A percentile compares a stretch with the other conserved stretches of the same genome.
These are phyloP conservation scores for Epichloe festucae DNA, from an alignment of 2,329 filamentous ascomycete species.

Conservation along the genomic window DNA sequence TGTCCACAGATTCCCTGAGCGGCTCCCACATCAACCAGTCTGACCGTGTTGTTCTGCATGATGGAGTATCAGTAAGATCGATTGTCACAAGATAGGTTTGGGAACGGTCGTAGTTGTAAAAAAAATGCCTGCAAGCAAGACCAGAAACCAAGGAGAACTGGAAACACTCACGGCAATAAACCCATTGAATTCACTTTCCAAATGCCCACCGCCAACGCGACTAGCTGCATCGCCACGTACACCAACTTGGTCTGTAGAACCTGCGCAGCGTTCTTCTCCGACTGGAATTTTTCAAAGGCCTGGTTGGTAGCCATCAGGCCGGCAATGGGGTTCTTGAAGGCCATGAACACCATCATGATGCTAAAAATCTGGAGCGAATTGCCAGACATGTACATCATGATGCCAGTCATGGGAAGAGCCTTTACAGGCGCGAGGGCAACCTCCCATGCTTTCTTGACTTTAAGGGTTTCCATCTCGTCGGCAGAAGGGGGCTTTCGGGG, in stretches of 20 bases:
- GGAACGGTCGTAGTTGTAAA: neutral
- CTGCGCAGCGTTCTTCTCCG: conserved; percentile 58
- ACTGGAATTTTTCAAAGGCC: conserved; percentile 86
- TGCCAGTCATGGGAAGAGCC: conserved; percentile 90
- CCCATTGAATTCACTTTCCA: conserved; percentile 99
- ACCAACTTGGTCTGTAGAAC: conserved; percentile 75
- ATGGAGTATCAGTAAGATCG: neutral
- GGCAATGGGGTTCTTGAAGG: conserved; percentile 90
- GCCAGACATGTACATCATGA: conserved; percentile 99
- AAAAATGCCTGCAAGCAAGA: neutral
- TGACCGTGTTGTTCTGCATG: conserved; percentile 69
- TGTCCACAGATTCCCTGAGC: conserved; percentile 55
- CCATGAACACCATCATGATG: conserved; percentile 99
- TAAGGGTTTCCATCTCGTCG: conserved; percentile 87
- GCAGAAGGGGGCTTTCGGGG: conserved; percentile 55
- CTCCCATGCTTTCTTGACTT: conserved; percentile 98
- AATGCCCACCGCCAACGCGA: conserved; percentile 72
- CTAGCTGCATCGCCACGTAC: conserved; percentile 76
- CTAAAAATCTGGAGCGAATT: conserved; percentile 98
- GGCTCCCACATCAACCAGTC: conserved; percentile 97
- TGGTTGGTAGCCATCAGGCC: conserved; percentile 72
- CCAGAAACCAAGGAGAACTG: neutral
- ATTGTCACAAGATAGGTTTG: neutral
- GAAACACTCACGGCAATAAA: conserved; percentile 61
- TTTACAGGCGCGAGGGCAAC: conserved; percentile 88